phyloP scores from a whole-genome alignment of 2,329 filamentous ascomycete species.

The Dothideomycetidae sp. region DNA sequence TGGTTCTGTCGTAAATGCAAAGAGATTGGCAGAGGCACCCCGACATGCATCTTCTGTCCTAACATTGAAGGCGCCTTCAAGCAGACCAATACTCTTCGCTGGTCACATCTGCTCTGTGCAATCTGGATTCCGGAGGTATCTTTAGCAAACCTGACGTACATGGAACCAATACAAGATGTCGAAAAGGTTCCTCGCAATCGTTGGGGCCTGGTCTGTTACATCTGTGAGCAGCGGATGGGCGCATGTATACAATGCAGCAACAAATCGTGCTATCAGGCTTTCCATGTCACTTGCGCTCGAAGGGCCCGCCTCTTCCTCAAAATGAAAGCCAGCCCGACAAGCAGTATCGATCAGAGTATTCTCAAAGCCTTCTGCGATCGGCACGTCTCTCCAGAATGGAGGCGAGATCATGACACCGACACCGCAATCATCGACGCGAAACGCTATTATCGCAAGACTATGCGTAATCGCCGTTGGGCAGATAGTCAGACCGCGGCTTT shows the following conservation, averaged over 20 bases:
- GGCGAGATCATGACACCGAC: conserved; percentile 70
- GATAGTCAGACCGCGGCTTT: conserved; percentile 76
- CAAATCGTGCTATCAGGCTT: conserved; percentile 91
- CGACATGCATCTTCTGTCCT: conserved; percentile 96
- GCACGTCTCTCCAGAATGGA: conserved; percentile 82
- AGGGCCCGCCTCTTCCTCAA: conserved; percentile 77
- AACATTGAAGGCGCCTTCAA: conserved; percentile 98
- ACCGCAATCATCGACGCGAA: conserved; percentile 69
- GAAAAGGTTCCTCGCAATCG: conserved; percentile 91
- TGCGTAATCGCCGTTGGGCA: conserved; percentile 83
- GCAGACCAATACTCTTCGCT: conserved; percentile 89
- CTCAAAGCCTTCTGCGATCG: conserved; percentile 94
- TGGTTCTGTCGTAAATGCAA: conserved; percentile 97
- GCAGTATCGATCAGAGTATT: conserved; percentile 63
- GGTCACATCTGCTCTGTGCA: conserved; percentile 90
- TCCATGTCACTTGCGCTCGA: conserved; percentile 91
- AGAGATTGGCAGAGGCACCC: conserved; percentile 79
- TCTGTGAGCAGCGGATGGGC: conserved; percentile 94
- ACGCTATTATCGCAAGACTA: conserved; percentile 75
- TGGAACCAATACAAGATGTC: conserved; percentile 96
- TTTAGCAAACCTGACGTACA: conserved; percentile 88
- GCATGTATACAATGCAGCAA: conserved; percentile 97
- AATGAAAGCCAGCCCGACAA: conserved; percentile 87
- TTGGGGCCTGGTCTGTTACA: conserved; percentile 87
- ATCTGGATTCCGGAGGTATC: conserved; percentile 98